A percentile compares a stretch with the other conserved stretches of the same genome.
Conservation (phyloP, 306 rosid genomes). For the Abrus pulchellus region DNA sequence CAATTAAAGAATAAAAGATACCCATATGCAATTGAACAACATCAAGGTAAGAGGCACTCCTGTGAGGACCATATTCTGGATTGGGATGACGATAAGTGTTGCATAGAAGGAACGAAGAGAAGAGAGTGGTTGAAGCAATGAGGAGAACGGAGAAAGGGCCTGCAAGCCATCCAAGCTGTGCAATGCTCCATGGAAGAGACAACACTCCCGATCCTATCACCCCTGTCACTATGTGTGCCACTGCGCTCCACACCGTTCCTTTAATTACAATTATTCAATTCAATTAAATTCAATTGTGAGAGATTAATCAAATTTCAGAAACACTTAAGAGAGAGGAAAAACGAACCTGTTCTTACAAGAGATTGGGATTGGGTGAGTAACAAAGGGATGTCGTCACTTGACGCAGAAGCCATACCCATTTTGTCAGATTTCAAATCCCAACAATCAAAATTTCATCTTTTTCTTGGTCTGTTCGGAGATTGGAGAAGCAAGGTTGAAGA, state of each 20-base stretch:
- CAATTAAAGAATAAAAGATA: background rate
- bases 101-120: conserved; percentile 58
- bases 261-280: background rate
- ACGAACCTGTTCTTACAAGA: conserved; percentile 50
- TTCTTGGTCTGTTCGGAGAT: too few relatives aligned
- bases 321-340: background rate
- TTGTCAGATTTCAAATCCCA: background rate
- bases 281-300: too few relatives aligned
- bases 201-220: conserved; percentile 71
- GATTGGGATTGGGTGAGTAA: conserved; percentile 28
- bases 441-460: too few relatives aligned
- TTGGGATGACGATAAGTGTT: conserved; percentile 60
- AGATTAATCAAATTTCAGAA: too few relatives aligned
- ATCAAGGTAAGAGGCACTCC: conserved; percentile 56
- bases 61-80: conserved; percentile 55
- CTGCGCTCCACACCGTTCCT: conserved; percentile 69
- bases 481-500: too few relatives aligned
- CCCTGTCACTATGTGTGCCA: conserved; percentile 66
- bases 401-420: background rate
- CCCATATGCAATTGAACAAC: conserved; percentile 57
- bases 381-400: conserved; percentile 17
- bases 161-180: conserved; percentile 70
- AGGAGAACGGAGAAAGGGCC: conserved; percentile 56
- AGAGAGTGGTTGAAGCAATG: conserved; percentile 56
- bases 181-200: conserved; percentile 65